Evolutionary conservation across 306 rosid genomes (phyloP).

Genomic region (Fragaria iinumae): DNA sequence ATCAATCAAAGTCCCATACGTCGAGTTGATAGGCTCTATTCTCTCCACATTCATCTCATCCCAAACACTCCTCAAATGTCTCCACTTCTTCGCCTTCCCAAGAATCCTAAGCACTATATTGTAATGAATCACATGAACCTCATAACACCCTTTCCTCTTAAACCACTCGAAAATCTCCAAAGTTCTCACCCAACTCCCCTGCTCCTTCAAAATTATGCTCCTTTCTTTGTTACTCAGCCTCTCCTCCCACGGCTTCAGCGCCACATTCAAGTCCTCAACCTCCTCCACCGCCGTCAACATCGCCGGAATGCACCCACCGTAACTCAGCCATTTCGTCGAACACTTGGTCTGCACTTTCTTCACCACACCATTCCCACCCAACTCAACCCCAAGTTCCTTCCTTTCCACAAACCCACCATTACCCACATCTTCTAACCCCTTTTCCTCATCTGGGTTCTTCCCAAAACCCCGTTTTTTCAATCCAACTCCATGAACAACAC

Average conservation of each 20-base stretch:
- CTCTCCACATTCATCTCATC: constrained; percentile 61
- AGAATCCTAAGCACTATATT: constrained; percentile 61
- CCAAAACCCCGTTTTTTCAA: constrained; percentile 31
- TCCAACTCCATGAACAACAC: constrained; percentile 24
- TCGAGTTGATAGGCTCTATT: constrained; percentile 65
- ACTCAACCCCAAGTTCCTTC: constrained; percentile 20
- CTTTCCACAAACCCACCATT: constrained; percentile 20
- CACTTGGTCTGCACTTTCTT: constrained; percentile 53
- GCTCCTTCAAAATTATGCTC: constrained; percentile 70
- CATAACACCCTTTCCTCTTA: constrained; percentile 55
- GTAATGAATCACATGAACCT: constrained; percentile 73
- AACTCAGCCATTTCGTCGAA: constrained; percentile 57
- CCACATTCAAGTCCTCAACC: constrained; percentile 57
- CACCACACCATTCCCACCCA: constrained; percentile 10
- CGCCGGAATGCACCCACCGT: constrained; percentile 65
- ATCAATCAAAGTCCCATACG: constrained; percentile 87
- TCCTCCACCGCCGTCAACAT: constrained; percentile 55
- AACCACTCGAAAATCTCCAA: constrained; percentile 75
- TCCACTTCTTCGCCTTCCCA: constrained; percentile 67
- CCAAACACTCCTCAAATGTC: constrained; percentile 55
- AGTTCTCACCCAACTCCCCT: constrained; percentile 60
- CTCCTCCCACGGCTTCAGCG: constrained; percentile 57
- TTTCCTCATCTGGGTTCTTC: constrained; percentile 29
- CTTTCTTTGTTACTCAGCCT: constrained; percentile 57
- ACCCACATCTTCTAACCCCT: constrained; percentile 1